Evolutionary conservation across 176 grass and related monocot species (phyloP).

Genomic region (Puccinellia tenuiflora): DNA sequence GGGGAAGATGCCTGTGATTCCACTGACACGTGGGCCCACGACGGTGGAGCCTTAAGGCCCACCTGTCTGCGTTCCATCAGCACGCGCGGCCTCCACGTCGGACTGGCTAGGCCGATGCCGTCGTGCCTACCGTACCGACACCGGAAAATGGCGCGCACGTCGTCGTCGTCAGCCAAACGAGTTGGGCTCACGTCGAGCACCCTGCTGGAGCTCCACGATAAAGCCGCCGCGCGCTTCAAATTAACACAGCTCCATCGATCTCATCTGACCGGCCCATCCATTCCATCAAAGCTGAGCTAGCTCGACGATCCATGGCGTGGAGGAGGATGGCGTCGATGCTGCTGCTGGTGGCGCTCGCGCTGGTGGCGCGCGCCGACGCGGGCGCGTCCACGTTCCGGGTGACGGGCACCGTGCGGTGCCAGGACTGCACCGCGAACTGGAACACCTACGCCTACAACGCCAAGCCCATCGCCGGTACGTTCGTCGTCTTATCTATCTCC

Average conservation of each 20-base stretch:
- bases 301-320: constrained; percentile 18
- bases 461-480: constrained; percentile 44
- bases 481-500: not conserved
- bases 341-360: not conserved
- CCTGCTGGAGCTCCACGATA: not conserved
- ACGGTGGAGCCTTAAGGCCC: not conserved
- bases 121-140: constrained; percentile 2
- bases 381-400: constrained; percentile 40
- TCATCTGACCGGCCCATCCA: not conserved
- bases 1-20: not conserved
- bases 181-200: constrained; percentile 25
- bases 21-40: not conserved
- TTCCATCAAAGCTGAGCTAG: not conserved
- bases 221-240: not conserved
- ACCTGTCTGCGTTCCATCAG: not conserved
- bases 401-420: constrained; percentile 62
- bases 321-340: not conserved
- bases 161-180: not conserved
- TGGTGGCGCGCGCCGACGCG: constrained; percentile 19
- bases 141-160: constrained; percentile 26
- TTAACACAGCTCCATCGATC: not conserved
- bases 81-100: not conserved
- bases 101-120: not conserved
- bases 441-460: constrained; percentile 57
- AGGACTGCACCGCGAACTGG: constrained; percentile 86